Base-by-base conservation (phyloP, 208 protist genomes). In the Angomonas deanei region DNA sequence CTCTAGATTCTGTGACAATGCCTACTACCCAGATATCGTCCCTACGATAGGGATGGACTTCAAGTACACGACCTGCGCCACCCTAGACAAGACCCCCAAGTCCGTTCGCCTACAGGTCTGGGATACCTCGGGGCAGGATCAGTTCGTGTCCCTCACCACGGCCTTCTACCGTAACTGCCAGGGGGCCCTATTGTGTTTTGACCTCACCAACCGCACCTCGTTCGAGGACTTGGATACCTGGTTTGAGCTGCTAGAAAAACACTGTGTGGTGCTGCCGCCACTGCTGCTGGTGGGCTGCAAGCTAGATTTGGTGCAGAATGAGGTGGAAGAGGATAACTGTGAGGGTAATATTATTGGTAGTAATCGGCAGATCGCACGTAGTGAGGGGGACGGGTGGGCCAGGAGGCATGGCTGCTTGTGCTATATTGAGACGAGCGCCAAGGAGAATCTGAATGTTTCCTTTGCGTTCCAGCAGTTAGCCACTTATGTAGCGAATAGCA, bases 181-280 rank as follows among this genome's bases (percentile, higher is more conserved):
- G 48, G 93, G 86, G 10, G 88, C 86, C 1, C 34, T 99, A 8
- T 76, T 99, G 4, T 98, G 97, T 67, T 99, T 99, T 67, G 98
- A 99, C 66, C 86, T 98, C 30, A 99, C 98, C 19, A 97, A 95
- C 55, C 66, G 80, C 17, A 33, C 68, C 38, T 90, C 88, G 28
- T 98, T 97, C 70, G 82, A 94, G 24, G 82, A 96, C 57, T 74
- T 97, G 15, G 77, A 96, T 38, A 72, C 66, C 65, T 94, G 88
- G 88, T 94, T 83, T 33, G 78, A 88, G 38, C 73, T 82, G 13
- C 61, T 94, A 19, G 61, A 80, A 66, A 69, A 74, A 2, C 78
- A 92, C 72, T 90, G 77, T 11, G 66, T 75, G 1, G 61, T 63
- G 1, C 55, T 91, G 46, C 88, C 88, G 17, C 88, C 86, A 21